Evolutionary conservation across 1,284 basidiomycete species (phyloP).

Genomic region (Puccinia horiana): DNA sequence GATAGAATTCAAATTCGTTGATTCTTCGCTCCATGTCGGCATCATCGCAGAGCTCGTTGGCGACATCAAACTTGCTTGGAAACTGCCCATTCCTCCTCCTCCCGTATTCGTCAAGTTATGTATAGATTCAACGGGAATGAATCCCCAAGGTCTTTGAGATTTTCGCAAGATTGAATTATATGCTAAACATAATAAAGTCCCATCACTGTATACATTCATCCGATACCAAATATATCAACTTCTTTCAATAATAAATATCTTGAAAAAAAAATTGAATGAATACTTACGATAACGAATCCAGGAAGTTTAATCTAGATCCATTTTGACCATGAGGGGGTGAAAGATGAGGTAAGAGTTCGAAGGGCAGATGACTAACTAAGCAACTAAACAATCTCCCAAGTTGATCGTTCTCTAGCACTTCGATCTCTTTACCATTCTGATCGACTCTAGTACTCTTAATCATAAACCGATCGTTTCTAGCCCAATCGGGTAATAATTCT

Average conservation of each 20-base stretch:
- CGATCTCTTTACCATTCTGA: background rate
- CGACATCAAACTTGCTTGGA: conserved; percentile 53
- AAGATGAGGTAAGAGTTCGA: conserved; percentile 59
- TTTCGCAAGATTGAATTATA: conserved; percentile 77
- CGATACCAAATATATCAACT: no score
- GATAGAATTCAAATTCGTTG: no score
- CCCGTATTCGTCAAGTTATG: conserved; percentile 73
- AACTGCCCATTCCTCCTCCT: background rate
- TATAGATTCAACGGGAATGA: conserved; percentile 72
- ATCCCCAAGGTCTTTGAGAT: conserved; percentile 82
- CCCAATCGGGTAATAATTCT: conserved; percentile 73
- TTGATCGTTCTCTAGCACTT: background rate
- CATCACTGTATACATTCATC: no score
- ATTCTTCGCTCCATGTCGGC: no score
- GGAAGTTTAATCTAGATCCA: conserved; percentile 39
- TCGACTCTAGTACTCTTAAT: conserved; percentile 14
- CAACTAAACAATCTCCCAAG: conserved; percentile 65
- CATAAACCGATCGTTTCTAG: conserved; percentile 64
- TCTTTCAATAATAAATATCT: no score
- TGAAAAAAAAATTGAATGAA: no score
- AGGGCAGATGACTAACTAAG: conserved; percentile 62
- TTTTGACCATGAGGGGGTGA: conserved; percentile 54
- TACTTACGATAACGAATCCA: conserved; percentile 53
- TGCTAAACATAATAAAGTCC: conserved; percentile 74
- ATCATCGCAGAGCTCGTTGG: background rate